phyloP scores from a whole-genome alignment of 352 stramenopile species.

The Globisporangium recalcitrans region DNA sequence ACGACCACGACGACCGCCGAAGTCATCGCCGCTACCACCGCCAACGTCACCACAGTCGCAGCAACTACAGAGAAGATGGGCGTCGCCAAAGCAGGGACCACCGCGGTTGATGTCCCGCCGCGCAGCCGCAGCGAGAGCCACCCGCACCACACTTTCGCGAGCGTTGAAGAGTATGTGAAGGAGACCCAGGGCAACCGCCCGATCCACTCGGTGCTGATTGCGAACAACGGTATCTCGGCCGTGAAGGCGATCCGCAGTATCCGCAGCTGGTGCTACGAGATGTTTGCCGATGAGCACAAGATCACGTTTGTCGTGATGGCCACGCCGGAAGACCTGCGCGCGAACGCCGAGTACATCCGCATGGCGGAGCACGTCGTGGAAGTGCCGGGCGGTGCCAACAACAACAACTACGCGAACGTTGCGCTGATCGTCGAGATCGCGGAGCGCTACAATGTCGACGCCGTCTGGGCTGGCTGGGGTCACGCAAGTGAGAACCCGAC shows the following conservation, averaged over 20 bases:
- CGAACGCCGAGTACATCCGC: conserved; percentile 99
- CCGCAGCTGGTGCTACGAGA: conserved; percentile 97
- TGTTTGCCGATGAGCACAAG: conserved; percentile 92
- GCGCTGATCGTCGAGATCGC: conserved; percentile 97
- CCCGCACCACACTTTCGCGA: conserved; percentile 72
- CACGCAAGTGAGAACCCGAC: conserved; percentile 98
- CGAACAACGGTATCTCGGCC: conserved; percentile 99
- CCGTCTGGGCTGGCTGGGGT: conserved; percentile 98
- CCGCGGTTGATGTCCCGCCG: conserved; percentile 7
- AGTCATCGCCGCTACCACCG: neutral
- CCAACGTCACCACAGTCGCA: neutral
- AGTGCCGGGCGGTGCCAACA: conserved; percentile 99
- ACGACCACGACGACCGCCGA: conserved; percentile 10
- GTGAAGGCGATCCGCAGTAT: conserved; percentile 99
- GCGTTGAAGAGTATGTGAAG: conserved; percentile 90
- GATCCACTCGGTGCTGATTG: conserved; percentile 97
- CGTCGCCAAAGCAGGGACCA: neutral
- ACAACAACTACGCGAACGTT: conserved; percentile 99
- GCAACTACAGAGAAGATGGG: neutral
- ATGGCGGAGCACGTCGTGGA: conserved; percentile 99
- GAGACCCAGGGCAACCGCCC: conserved; percentile 85
- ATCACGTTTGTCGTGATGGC: conserved; percentile 99
- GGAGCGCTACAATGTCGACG: conserved; percentile 94
- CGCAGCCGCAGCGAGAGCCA: conserved; percentile 56
- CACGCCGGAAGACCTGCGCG: conserved; percentile 98